Base-by-base conservation (phyloP, 768 basidiomycete genomes). In the Boletus vinaceobasis region DNA sequence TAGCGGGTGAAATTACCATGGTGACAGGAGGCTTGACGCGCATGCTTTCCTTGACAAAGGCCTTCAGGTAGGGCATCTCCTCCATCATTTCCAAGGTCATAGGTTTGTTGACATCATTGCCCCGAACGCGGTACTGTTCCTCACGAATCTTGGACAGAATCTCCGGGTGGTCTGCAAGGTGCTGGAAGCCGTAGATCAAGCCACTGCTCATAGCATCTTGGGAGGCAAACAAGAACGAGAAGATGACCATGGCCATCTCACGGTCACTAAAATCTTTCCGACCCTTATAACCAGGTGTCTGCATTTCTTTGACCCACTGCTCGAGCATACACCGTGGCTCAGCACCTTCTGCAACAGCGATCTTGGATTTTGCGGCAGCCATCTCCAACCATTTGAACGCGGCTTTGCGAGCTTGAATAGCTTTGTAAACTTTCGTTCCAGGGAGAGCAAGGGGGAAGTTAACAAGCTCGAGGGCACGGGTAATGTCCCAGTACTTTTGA, bases 121-220 rank as follows among this genome's bases (percentile, higher is more conserved):
- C 81, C 53, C 97, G 85, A 52, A 96, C 81, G 43, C 82, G 79
- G 40, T 88, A 84, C 71, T 98, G 95, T 74, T 99, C 97, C 62
- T 87, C 90, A 50, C 89, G 83, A 58, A 98, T 82, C 74, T 96
- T 98, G 36, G 82, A 84, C 61, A 96, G 73, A 50, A 97, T 75
- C 26, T 93, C 88, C 1, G 96, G 96, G 68, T 91, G 80, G 71
- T 98, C 97, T 42, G 90, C 91, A 36, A 97, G 79, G 71, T 95
- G 92, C 74, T 99, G 97, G 84, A 98, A 97, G 37, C 85, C 88
- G 71, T 92, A 98, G 65, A 97, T 93, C 64, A 98, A 76, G 47
- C 94, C 95, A 56, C 90, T 93, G 69, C 91, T 92, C 97, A 99
- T 98, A 45, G 97, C 97, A 69, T 99, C 97, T 76, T 97, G 93